phyloP scores from a whole-genome alignment of 164 flowering plant genomes.

The Annona cherimola region DNA sequence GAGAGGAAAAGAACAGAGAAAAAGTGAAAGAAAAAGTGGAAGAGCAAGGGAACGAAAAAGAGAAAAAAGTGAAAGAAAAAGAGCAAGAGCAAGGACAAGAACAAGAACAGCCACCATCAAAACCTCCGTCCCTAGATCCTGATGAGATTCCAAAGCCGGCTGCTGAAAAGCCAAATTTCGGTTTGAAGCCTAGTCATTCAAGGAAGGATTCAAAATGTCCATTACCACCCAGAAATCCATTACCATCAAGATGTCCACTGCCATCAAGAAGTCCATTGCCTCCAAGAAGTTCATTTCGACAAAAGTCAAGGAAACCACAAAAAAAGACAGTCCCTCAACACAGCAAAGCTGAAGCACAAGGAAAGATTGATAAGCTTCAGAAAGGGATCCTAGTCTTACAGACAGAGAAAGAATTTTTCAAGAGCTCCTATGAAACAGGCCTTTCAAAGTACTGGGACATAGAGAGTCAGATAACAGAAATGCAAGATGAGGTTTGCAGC shows the following conservation, averaged over 20 bases:
- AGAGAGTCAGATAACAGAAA: slow-evolving; percentile 50
- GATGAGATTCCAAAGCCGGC: neutral
- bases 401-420: slow-evolving; percentile 75
- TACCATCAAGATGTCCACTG: slow-evolving; percentile 5
- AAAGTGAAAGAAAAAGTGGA: no score
- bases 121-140: neutral
- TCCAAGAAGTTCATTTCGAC: slow-evolving; percentile 18
- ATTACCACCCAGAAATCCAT: slow-evolving; percentile 11
- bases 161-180: neutral
- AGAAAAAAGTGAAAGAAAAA: no score
- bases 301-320: slow-evolving; percentile 23
- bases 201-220: slow-evolving; percentile 25
- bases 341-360: slow-evolving; percentile 26
- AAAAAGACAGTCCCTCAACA: slow-evolving; percentile 14
- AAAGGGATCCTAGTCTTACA: slow-evolving; percentile 61
- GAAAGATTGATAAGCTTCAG: slow-evolving; percentile 52
- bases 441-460: slow-evolving; percentile 54
- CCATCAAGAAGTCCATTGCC: slow-evolving; percentile 19
- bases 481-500: slow-evolving; percentile 44
- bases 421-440: slow-evolving; percentile 47
- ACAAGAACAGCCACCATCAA: neutral
- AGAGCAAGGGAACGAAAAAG: no score
- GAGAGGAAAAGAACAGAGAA: no score
- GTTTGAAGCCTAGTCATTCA: neutral
- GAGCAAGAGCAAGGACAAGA: neutral